Base-by-base conservation (phyloP, 805 yeast species). In the Teunomyces funiuensis region DNA sequence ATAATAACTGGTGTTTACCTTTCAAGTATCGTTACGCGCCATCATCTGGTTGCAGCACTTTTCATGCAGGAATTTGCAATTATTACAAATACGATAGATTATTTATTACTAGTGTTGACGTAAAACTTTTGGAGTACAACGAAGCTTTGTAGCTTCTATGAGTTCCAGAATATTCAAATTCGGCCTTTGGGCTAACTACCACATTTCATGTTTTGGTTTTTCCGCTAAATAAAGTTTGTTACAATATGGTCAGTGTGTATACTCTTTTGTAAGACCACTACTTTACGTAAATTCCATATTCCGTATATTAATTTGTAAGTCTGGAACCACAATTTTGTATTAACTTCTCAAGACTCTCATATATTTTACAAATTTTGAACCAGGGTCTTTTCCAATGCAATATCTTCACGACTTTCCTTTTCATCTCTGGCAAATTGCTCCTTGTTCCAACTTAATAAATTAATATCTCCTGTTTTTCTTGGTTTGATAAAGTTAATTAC, bases 381-480 rank as follows among this genome's bases (percentile, higher is more conserved):
- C 25, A n/a, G 25, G 9, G 34, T 20, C 25, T 31, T 31, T 7
- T 31, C 34, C 13, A 18, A 18, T 11, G 41, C 41, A 14, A 22
- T 11, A 22, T 11, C 25, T 22, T 22, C 25, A 11, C 9, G 25
- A 3, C 40, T 39, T 6, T 25, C 39, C 33, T 40, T 31, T 30
- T 52, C 54, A 36, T 55, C 58, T 33, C 42, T 45, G 19, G 41
- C 41, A 34, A 46, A 42, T 38, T 45, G 46, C 49, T 74, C 77
- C 55, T 70, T 74, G 55, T 84, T 84, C 93, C 95, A 86, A 42
- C 86, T 80, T 49, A 86, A 68, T 50, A 75, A 66, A n/a, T 73
- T 69, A n/a, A 78, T 73, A 54, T 86, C 95, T 10, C 89, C 95
- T 6, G 79, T 67, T 51, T 76, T 82, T 63, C 93, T 76, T 14